Evolutionary conservation across 108 stramenopile genomes (phyloP), one percentile per base, ranked within the genome.

Genomic region (Cyclostephanos invisitatus): DNA sequence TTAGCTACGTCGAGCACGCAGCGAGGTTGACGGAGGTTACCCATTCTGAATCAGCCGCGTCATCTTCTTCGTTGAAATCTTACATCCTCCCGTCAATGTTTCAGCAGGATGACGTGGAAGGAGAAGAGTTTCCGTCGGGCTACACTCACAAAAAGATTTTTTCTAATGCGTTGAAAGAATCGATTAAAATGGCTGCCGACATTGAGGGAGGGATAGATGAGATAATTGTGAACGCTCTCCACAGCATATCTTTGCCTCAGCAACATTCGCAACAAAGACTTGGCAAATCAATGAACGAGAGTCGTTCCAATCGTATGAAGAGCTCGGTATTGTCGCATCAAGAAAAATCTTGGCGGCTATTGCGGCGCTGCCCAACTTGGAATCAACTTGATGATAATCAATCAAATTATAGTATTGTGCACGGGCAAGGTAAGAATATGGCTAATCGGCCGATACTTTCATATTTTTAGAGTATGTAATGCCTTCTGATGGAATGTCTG

Each of bases 291-390:
- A 60, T 36, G 36, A 32, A 24, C 0, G 40, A 38, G 2, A 42
- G 29, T 42, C 54, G 56, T 47, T 21, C 64, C 25, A 60, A 56
- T 59, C 72, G 69, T 35, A 62, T 73, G 0, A 79, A 62, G 25
- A 48, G 21, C 59, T 64, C 64, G 10, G 36, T 17, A 7, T 46
- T 82, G 72, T 75, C 91, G 1, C 73, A 83, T 58, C 62, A 68
- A n/a, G 78, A 87, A 65, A 88, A 88, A 50, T 83, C 84, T 40
- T 73, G 67, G 35, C 76, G 87, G 5, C 68, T 93, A 5, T 58
- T 93, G 37, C 73, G 79, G 18, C 84, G 85, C 49, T 88, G 89
- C 58, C 82, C 86, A 9, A 86, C 82, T 59, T 93, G 88, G 90
- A 85, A 82, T 9, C 73, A 81, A 59, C 82, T 89, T n/a, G 86